A percentile compares a stretch with the other conserved stretches of the same genome.
phyloP scores from a whole-genome alignment of 768 basidiomycete genomes.

The Leccinellum rugosiceps region DNA sequence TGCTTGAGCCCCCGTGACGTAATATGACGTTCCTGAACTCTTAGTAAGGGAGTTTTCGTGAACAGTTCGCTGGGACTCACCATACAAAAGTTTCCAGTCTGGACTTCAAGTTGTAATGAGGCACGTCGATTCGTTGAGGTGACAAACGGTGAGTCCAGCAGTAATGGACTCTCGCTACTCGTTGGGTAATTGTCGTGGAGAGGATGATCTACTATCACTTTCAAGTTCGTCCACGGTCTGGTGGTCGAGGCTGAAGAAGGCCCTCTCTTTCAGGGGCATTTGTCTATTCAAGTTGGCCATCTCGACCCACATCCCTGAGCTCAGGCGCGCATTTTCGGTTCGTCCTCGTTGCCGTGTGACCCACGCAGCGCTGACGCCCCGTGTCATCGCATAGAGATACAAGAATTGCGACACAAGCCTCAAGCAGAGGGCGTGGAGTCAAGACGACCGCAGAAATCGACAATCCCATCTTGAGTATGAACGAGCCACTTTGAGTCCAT shows the following conservation, averaged over 20 bases:
- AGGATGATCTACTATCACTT: too few species aligned
- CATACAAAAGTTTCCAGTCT: too few species aligned
- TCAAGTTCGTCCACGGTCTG: constrained; percentile 16
- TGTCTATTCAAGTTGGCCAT: constrained; percentile 72
- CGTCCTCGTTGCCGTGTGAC: constrained; percentile 10
- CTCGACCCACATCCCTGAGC: constrained; percentile 83
- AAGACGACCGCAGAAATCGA: constrained; percentile 72
- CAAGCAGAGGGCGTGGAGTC: constrained; percentile 52
- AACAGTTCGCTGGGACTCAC: too few species aligned
- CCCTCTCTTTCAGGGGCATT: constrained; percentile 54
- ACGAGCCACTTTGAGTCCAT: constrained; percentile 76
- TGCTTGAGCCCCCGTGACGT: too few species aligned
- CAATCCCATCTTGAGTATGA: constrained; percentile 72
- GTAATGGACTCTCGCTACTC: too few species aligned
- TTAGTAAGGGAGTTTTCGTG: too few species aligned
- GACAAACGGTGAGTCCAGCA: too few species aligned
- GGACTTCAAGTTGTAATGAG: too few species aligned
- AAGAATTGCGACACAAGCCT: constrained; percentile 88
- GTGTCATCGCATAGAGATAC: constrained; percentile 77
- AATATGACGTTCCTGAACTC: too few species aligned
- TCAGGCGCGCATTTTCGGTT: constrained; percentile 89
- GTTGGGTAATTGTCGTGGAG: too few species aligned
- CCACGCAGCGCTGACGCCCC: constrained; percentile 12
- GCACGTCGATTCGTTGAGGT: too few species aligned
- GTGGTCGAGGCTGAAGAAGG: constrained; percentile 28